Base-by-base conservation (phyloP, 169 alveolate species). In the Perkinsus marinus region DNA sequence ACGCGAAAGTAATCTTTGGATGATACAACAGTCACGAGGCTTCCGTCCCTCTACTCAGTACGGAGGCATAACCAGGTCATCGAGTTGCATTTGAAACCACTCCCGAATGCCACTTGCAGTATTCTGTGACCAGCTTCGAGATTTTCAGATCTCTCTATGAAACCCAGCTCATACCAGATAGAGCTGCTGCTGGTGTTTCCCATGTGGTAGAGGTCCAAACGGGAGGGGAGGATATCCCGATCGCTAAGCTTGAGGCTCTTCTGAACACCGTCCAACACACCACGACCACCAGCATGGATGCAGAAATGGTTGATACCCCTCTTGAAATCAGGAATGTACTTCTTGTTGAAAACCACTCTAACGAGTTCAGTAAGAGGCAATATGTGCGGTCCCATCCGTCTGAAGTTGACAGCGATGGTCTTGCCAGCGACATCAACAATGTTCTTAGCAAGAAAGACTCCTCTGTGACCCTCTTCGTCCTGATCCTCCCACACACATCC, bases 31-130 rank as follows among this genome's bases (percentile, higher is more conserved):
- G 46, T 6, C 19, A 57, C 3, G 3, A 41, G 3, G 3, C 46
- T 6, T 10, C 10, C 46, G 10, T 41, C 34, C 22, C 79, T 26
- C 22, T 16, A 57, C 37, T 57, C 79, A 57, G 79, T 57, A 57
- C 79, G 79, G 79, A 57, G 79, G 22, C 79, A 57, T 26, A 90
- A 39, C 91, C 91, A 90, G 39, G 22, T 37, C 39, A 47, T 57
- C 0, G 91, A 90, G 91, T 90, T 90, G 39, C 91, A 90, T 39
- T 90, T 90, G 91, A 90, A 90, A 36, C 91, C 91, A 69, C 68
- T 37, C 0, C 91, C 91, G 91, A 90, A 90, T 39, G 91, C 91
- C 41, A 90, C 57, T 30, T 90, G 91, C 79, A 90, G 91, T 0
- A 90, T 57, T 30, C 57, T 43, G 91, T 90, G 91, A 34, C 91